These are phyloP conservation scores for Garcia nutans DNA, from an alignment of 345 rosid genomes.

Conservation along the genomic window DNA sequence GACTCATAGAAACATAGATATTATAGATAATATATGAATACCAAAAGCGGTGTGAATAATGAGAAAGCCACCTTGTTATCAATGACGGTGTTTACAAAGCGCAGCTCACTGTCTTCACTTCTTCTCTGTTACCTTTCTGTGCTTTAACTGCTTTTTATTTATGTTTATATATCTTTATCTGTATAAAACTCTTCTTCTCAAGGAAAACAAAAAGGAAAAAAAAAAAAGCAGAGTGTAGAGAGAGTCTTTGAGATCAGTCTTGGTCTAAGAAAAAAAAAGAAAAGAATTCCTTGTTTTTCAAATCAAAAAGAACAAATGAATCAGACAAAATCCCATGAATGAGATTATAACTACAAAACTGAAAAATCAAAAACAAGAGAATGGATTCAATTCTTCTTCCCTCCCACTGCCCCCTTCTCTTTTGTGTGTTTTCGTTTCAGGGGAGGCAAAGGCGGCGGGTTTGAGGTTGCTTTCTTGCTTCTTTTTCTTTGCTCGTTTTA, in stretches of 20 bases:
- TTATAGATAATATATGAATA: neutral
- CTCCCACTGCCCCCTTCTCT: neutral
- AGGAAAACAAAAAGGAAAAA: neutral
- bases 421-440: slow-evolving; percentile 2
- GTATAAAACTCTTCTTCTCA: neutral
- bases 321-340: neutral
- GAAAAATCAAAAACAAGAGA: neutral
- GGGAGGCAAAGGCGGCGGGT: slow-evolving; percentile 15
- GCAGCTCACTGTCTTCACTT: slow-evolving; percentile 55
- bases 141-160: too few species aligned
- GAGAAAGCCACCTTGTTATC: slow-evolving; percentile 19
- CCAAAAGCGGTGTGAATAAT: slow-evolving; percentile 5
- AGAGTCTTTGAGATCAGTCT: neutral
- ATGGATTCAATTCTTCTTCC: neutral
- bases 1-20: neutral
- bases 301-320: neutral
- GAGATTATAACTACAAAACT: neutral
- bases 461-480: neutral
- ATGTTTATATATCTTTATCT: neutral
- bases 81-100: slow-evolving; percentile 18
- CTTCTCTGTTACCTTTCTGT: slow-evolving; percentile 9
- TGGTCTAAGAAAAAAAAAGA: neutral
- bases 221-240: too few species aligned
- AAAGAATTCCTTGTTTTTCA: neutral
- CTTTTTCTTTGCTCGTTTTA: neutral